Evolutionary conservation across 1,139 yeast genomes (phyloP).

Genomic region (Petasospora fabianii): DNA sequence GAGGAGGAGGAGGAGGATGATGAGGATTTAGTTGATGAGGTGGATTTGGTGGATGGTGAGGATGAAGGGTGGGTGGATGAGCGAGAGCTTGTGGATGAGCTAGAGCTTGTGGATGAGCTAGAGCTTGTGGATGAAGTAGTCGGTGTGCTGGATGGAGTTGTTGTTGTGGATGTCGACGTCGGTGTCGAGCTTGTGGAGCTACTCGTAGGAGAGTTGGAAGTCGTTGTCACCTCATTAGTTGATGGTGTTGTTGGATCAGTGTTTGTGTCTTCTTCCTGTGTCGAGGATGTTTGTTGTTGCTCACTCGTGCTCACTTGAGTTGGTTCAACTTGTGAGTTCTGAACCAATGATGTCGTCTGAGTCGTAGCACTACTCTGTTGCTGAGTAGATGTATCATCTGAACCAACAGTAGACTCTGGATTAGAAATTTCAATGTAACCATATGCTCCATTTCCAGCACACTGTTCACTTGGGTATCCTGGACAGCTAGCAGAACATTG

Average conservation of each 20-base stretch:
- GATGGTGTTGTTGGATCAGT: too few species aligned
- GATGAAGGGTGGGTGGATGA: constrained; percentile 3
- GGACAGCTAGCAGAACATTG: constrained; percentile 53
- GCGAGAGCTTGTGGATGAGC: constrained; percentile 6
- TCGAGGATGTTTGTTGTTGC: too few species aligned
- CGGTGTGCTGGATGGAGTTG: constrained; percentile 7
- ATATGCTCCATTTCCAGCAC: constrained; percentile 22
- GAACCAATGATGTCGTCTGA: background rate
- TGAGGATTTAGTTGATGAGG: background rate
- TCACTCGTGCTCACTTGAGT: background rate
- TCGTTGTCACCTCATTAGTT: constrained; percentile 26
- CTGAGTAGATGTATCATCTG: background rate
- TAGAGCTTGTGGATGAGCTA: constrained; percentile 2
- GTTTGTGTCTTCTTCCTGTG: too few species aligned
- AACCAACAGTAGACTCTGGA: constrained; percentile 31
- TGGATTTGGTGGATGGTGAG: constrained; percentile 1
- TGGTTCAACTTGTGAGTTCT: background rate
- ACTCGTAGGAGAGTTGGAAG: constrained; percentile 17
- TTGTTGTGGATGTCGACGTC: constrained; percentile 7
- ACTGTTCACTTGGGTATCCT: constrained; percentile 32
- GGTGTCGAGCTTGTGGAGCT: constrained; percentile 18
- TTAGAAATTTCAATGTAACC: constrained; percentile 20
- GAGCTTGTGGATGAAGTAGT: constrained; percentile 10
- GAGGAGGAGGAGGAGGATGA: constrained; percentile 3
- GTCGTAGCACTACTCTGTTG: background rate